Evolutionary conservation across 495 filamentous ascomycete genomes (phyloP), one percentile per base, ranked within the genome.

Genomic region (Talaromyces wortmannii): DNA sequence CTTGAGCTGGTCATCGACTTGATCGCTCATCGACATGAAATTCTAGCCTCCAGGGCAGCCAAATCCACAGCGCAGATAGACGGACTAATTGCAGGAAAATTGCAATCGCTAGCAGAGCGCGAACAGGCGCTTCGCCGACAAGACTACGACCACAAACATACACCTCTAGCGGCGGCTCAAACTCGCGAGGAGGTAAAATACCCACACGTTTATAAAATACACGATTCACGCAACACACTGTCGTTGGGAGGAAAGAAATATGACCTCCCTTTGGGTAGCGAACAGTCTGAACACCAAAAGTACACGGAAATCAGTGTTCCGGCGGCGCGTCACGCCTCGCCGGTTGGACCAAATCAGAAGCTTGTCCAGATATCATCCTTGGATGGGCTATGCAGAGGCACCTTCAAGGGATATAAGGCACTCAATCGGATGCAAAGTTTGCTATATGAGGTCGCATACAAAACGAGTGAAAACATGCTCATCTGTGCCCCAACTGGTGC

Each of bases 381-480:
- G 82, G 94, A 99, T 70, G 90, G 88, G 6, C 77, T 99, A 18
- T 97, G 92, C 65, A 78, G 82, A 57, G 80, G 80, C n/a, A 97
- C 95, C 1, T 99, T 99, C 70, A 89, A 86, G 61, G 92, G 90
- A 0, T 99, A 99, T 71, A 92, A 91, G 69, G 68, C 86, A 1
- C 76, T 99, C 49, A 99, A 99, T 63, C 85, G 94, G 18, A 99
- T 99, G 94, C 94, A 99, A 72, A 97, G 91, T 60, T 69, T 99
- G 49, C 87, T 97, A 5, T 96, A 95, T 66, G 90, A 92, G 4
- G 91, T 99, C 4, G 94, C 92, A 3, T 99, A 99, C 70, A 87
- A 87, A 63, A 95, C 89, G 6, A 96, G 81, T 64, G 94, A 97
- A 69, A 99, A 99, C 65, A 96, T 99, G 92, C 79, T 99, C 32